Evolutionary conservation across 2,329 filamentous ascomycete species (phyloP).

Genomic region (Karstenula rhodostoma): DNA sequence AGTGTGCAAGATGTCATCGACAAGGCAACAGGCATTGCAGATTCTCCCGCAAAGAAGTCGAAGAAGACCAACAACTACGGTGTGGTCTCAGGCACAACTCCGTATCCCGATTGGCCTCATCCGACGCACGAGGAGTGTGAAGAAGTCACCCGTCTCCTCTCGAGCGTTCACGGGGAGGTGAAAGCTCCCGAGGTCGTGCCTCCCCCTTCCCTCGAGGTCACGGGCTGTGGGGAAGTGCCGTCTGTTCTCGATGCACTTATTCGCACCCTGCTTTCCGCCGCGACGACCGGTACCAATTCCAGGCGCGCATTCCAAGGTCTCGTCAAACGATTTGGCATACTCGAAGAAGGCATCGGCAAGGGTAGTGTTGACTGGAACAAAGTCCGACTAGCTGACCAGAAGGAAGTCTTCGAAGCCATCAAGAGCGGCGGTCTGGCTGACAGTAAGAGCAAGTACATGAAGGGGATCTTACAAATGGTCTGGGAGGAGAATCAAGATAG

Average conservation of each 20-base stretch:
- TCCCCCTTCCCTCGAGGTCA: conserved; percentile 72
- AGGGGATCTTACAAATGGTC: conserved; percentile 75
- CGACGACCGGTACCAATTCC: conserved; percentile 68
- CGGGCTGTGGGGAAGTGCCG: conserved; percentile 74
- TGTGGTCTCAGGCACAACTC: conserved; percentile 61
- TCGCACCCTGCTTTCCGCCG: conserved; percentile 68
- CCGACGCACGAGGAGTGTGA: conserved; percentile 75
- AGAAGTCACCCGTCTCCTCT: conserved; percentile 72
- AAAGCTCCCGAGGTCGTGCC: conserved; percentile 72
- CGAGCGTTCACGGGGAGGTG: conserved; percentile 70
- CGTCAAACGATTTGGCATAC: conserved; percentile 68
- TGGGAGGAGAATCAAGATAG: conserved; percentile 72
- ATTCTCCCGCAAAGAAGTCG: conserved; percentile 46
- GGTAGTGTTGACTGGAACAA: conserved; percentile 80
- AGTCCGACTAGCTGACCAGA: conserved; percentile 65
- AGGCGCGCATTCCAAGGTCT: conserved; percentile 72
- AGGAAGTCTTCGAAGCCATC: conserved; percentile 74
- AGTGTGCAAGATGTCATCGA: conserved; percentile 31
- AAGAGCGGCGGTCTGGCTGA: conserved; percentile 73
- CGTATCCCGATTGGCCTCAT: conserved; percentile 71
- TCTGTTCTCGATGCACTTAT: conserved; percentile 71
- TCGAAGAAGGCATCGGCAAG: conserved; percentile 69
- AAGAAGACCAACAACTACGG: conserved; percentile 56
- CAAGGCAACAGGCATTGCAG: conserved; percentile 36
- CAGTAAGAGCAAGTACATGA: conserved; percentile 77